Percentiles rank a stretch among this genome's conserved stretches.
phyloP scores from a whole-genome alignment of 2,329 filamentous ascomycete species.

The Boeremia exigua region DNA sequence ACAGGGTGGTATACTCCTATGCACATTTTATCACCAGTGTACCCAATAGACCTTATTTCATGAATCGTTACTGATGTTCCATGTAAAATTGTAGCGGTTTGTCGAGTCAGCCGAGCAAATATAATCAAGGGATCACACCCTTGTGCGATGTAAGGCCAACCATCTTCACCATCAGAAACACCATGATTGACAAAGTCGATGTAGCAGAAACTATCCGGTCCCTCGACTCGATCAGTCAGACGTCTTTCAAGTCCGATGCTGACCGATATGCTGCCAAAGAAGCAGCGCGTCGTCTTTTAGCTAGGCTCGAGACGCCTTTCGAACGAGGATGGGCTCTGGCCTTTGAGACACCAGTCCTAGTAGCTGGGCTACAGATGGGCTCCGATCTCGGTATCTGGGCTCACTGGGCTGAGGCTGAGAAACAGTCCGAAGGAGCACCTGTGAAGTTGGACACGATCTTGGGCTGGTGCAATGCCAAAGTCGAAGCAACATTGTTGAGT shows the following conservation, averaged over 20 bases:
- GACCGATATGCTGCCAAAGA: constrained; percentile 15
- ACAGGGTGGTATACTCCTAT: no score
- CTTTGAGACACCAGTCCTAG: constrained; percentile 12
- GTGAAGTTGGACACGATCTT: neutral
- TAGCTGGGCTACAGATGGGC: constrained; percentile 8
- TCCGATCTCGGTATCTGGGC: constrained; percentile 10
- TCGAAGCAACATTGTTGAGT: constrained; percentile 4
- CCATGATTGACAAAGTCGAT: no score
- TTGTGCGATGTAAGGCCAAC: no score
- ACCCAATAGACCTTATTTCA: no score
- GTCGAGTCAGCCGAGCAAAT: no score
- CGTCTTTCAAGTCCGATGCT: constrained; percentile 2
- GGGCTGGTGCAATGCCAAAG: constrained; percentile 2
- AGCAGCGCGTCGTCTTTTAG: constrained; percentile 12
- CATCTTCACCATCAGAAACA: no score
- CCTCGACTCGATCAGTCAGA: no score
- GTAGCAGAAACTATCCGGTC: no score
- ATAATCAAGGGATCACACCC: no score
- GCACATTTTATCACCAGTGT: no score
- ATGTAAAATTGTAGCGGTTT: no score
- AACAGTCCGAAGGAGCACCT: neutral
- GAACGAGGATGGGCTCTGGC: constrained; percentile 7
- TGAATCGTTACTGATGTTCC: no score
- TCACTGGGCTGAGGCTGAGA: constrained; percentile 7
- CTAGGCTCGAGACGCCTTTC: constrained; percentile 13